Evolutionary conservation across 192 early-diverging fungal genomes (phyloP), one percentile per base, ranked within the genome.

Genomic region (Mortierella claussenii): DNA sequence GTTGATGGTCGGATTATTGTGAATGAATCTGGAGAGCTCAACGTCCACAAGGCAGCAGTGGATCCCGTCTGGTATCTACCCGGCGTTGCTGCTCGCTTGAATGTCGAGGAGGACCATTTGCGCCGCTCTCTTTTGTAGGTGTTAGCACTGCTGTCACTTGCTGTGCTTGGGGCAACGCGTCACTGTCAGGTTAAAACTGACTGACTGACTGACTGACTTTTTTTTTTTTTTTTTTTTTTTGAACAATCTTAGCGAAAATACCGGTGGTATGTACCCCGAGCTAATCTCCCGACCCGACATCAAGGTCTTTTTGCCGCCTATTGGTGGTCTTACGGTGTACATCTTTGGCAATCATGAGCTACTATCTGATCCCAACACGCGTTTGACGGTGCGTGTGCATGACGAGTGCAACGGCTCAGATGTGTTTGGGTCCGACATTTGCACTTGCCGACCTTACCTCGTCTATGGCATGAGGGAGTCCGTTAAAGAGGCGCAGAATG

Each of bases 21-120:
- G 7, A 93, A 93, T 48, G 75, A 87, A 20, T 65, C 70, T 9
- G 96, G 95, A 27, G 92, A 98, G 55, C 75, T 98, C 26, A 90
- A 89, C 73, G 94, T 94, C 34, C 89, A 91, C 46, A 98, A 98
- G 82, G 96, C 93, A 23, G 96, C 96, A 6, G 87, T 95, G 11
- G 96, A 98, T 69, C 96, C 96, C 37, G 96, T 98, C 15, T 98
- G 96, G 96, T 90, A 90, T 64, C 82, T 98, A 3, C 96, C 96
- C 7, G 96, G 96, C 6, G 94, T 98, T 1, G 96, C 96, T 32
- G 85, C 88, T 48, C 86, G 95, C 6, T 91, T 98, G 78, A 89
- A 91, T 20, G 94, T 96, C 36, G 90, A 89, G 36, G 96, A 98
- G 79, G 85, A 89, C 7, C 81, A 87, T 13, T 83, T 98, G 62